Percentiles rank a stretch among this genome's conserved stretches.
These are phyloP conservation scores for Neonothopanus nambi DNA, from an alignment of 1,284 basidiomycete species.

Conservation along the genomic window DNA sequence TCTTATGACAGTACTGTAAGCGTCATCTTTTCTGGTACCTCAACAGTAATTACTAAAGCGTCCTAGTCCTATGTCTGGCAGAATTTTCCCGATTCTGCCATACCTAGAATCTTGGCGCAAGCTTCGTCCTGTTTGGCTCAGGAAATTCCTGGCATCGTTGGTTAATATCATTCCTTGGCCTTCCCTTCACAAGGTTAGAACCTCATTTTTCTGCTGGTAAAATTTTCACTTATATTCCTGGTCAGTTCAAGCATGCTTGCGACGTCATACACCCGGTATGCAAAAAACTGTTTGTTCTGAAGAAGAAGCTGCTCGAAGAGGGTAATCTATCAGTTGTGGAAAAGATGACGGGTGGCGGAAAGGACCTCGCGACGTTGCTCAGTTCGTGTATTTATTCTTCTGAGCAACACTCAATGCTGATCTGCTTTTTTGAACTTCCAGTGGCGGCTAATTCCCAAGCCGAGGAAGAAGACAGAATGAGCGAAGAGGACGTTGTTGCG, in stretches of 20 bases:
- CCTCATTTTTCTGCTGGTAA: neutral
- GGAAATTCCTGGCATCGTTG: conserved; percentile 17
- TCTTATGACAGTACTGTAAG: conserved; percentile 19
- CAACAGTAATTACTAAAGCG: neutral
- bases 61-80: conserved; percentile 24
- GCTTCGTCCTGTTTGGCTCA: conserved; percentile 25
- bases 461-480: conserved; percentile 14
- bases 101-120: conserved; percentile 26
- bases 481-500: conserved; percentile 24
- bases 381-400: conserved; percentile 17
- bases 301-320: conserved; percentile 20
- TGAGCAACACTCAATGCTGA: neutral
- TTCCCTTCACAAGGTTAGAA: conserved; percentile 19
- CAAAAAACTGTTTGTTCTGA: conserved; percentile 16
- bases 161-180: conserved; percentile 24
- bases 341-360: conserved; percentile 18
- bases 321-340: conserved; percentile 15
- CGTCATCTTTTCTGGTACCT: neutral
- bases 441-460: conserved; percentile 25
- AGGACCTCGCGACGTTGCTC: conserved; percentile 25
- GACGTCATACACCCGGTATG: conserved; percentile 27
- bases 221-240: neutral
- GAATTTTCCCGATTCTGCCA: conserved; percentile 27
- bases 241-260: conserved; percentile 24
- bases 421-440: conserved; percentile 8